Conservation (phyloP, 176 grass and related monocot species). For the Musa beccarii region DNA sequence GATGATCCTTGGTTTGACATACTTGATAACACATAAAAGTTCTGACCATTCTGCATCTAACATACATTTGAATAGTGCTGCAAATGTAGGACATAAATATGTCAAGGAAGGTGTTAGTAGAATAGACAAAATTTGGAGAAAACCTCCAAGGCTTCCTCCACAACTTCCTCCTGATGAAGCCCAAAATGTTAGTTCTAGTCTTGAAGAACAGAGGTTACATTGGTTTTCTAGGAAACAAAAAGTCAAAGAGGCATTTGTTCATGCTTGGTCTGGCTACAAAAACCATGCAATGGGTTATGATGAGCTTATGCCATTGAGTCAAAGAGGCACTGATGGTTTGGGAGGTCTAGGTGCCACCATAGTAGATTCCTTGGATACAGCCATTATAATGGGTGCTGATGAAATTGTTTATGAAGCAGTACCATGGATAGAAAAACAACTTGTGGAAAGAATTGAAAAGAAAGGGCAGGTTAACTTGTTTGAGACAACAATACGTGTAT, state of each 20-base stretch:
- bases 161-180: constrained; percentile 71
- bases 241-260: constrained; percentile 83
- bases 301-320: constrained; percentile 85
- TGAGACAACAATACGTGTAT: constrained; percentile 92
- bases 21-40: constrained; percentile 48
- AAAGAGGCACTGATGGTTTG: constrained; percentile 74
- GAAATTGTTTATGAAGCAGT: constrained; percentile 70
- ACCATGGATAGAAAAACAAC: constrained; percentile 74
- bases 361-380: constrained; percentile 88
- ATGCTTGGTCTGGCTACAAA: constrained; percentile 92
- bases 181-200: constrained; percentile 42
- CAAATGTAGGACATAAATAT: constrained; percentile 21
- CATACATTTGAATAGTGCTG: constrained; percentile 29
- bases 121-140: constrained; percentile 57
- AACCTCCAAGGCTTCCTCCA: constrained; percentile 67
- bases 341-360: constrained; percentile 87
- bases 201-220: constrained; percentile 26
- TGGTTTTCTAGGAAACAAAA: constrained; percentile 70
- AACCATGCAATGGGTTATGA: constrained; percentile 87
- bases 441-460: constrained; percentile 64
- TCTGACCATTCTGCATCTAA: constrained; percentile 32
- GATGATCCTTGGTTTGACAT: constrained; percentile 58
- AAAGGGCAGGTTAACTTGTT: constrained; percentile 98
- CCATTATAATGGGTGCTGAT: constrained; percentile 89
- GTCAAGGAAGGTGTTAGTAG: constrained; percentile 32